Evolutionary conservation across 495 filamentous ascomycete species (phyloP).

Genomic region (Poronia punctata): DNA sequence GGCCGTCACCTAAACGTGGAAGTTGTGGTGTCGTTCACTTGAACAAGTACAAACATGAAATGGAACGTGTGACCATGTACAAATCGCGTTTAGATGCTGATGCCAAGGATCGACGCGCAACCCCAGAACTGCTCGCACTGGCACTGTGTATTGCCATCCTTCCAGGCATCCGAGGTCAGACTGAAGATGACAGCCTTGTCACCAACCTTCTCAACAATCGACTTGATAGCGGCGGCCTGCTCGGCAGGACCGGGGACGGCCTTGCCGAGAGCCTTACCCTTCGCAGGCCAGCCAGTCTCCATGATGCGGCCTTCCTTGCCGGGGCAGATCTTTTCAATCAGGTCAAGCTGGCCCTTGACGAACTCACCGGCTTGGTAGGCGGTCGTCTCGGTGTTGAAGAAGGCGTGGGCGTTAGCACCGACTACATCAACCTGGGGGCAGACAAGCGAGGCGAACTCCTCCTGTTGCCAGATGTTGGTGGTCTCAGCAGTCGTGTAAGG

Average conservation of each 20-base stretch:
- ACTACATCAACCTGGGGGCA: slow-evolving; percentile 71
- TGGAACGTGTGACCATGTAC: too few species aligned
- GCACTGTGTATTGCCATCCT: slow-evolving; percentile 54
- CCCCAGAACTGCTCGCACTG: slow-evolving; percentile 79
- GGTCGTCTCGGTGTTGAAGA: slow-evolving; percentile 68
- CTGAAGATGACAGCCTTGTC: slow-evolving; percentile 68
- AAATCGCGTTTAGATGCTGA: slow-evolving; percentile 18
- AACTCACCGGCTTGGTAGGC: slow-evolving; percentile 66
- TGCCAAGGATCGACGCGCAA: slow-evolving; percentile 34
- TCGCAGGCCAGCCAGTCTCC: slow-evolving; percentile 86
- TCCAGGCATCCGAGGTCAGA: slow-evolving; percentile 77
- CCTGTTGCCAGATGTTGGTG: slow-evolving; percentile 56
- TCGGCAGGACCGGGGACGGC: slow-evolving; percentile 60
- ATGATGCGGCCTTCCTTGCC: slow-evolving; percentile 64
- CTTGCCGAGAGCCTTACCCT: slow-evolving; percentile 59
- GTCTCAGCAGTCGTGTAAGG: slow-evolving; percentile 82
- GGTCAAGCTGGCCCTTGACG: slow-evolving; percentile 55
- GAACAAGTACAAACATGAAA: slow-evolving; percentile 15
- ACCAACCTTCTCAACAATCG: slow-evolving; percentile 50
- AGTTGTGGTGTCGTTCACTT: too few species aligned
- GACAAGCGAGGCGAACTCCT: slow-evolving; percentile 48
- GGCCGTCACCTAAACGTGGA: neutral
- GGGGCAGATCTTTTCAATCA: slow-evolving; percentile 59
- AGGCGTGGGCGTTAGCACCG: slow-evolving; percentile 83
- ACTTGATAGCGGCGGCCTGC: slow-evolving; percentile 65